phyloP scores from a whole-genome alignment of 2,329 filamentous ascomycete species.

The Ustilaginoidea virens region DNA sequence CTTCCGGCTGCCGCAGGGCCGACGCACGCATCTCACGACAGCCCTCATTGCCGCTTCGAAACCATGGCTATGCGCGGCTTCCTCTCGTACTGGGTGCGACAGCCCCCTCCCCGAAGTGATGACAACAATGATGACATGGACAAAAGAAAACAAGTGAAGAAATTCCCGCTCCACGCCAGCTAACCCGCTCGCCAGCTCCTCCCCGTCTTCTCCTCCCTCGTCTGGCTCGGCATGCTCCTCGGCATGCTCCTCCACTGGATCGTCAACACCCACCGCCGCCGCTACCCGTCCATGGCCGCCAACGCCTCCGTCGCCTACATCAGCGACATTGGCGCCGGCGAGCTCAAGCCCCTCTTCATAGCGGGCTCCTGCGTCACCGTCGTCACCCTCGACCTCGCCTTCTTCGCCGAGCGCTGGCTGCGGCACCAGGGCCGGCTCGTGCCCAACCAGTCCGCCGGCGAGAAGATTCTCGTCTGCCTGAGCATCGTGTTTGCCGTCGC shows the following conservation, averaged over 20 bases:
- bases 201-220: constrained; percentile 49
- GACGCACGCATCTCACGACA: too few relatives aligned
- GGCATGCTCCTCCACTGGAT: constrained; percentile 59
- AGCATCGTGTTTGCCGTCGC: constrained; percentile 54
- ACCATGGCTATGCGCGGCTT: constrained; percentile 16
- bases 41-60: too few relatives aligned
- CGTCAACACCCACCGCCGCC: constrained; percentile 32
- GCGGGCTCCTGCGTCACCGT: constrained; percentile 56
- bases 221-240: constrained; percentile 54
- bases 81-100: constrained; percentile 25
- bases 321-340: constrained; percentile 45
- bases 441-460: constrained; percentile 47
- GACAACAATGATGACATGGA: neutral
- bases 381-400: constrained; percentile 65
- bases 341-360: constrained; percentile 66
- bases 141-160: neutral
- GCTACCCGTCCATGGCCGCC: constrained; percentile 44
- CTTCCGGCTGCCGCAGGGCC: too few relatives aligned
- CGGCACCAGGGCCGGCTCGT: constrained; percentile 67
- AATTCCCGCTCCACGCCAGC: too few relatives aligned
- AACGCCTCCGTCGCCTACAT: constrained; percentile 55
- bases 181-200: constrained; percentile 42
- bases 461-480: constrained; percentile 47
- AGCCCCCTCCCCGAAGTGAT: neutral
- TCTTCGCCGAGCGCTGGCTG: constrained; percentile 70